Percentiles rank a stretch among this genome's conserved stretches.
Conservation (phyloP, 345 rosid species). For the sweet orange (Citrus sinensis) region DVS_A1.0 CM039167.1:4835001-4835500, state of each 20-base stretch:
- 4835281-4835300: not conserved
- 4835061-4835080: slow-evolving; percentile 45
- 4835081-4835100: slow-evolving; percentile 51
- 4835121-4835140: slow-evolving; percentile 34
- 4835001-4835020: slow-evolving; percentile 54
- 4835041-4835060: slow-evolving; percentile 58
- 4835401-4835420: not conserved
- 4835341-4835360: not conserved
- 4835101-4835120: slow-evolving; percentile 70
- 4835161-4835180: not conserved
- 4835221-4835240: too few relatives aligned
- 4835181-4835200: slow-evolving; percentile 13
- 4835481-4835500: not conserved
- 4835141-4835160: slow-evolving; percentile 9
- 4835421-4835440: not conserved
- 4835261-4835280: not conserved
- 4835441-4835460: not conserved
- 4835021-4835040: slow-evolving; percentile 54
- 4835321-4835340: not conserved
- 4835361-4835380: slow-evolving; percentile 4
- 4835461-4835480: too few relatives aligned
- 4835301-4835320: not conserved
- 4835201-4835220: too few relatives aligned
- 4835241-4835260: not conserved
- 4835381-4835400: not conserved